These are phyloP conservation scores for Rubia occidens DNA, from an alignment of 305 asterid species.

Conservation along the genomic window DNA sequence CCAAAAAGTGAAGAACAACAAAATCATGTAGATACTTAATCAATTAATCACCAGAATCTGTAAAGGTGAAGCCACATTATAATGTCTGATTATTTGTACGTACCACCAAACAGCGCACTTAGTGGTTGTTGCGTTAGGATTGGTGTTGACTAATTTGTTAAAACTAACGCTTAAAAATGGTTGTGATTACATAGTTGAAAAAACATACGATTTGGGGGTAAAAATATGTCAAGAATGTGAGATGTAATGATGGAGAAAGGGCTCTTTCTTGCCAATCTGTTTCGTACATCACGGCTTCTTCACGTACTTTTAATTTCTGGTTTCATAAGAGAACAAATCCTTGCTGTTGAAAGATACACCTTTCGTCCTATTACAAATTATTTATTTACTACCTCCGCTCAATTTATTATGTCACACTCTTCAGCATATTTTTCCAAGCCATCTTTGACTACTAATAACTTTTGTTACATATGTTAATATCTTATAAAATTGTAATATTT, in stretches of 20 bases:
- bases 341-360: too few relatives aligned
- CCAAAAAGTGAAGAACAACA: constrained; percentile 5
- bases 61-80: constrained; percentile 6
- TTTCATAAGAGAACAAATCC: too few relatives aligned
- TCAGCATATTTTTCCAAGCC: too few relatives aligned
- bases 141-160: constrained; percentile 12
- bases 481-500: too few relatives aligned
- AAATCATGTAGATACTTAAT: not conserved
- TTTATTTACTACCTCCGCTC: too few relatives aligned
- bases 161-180: constrained; percentile 11
- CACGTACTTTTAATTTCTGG: not conserved
- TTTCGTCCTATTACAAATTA: too few relatives aligned
- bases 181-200: constrained; percentile 16
- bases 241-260: constrained; percentile 13
- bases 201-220: not conserved
- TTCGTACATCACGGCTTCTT: constrained; percentile 29
- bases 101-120: constrained; percentile 15
- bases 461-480: too few relatives aligned
- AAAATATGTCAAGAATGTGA: constrained; percentile 8
- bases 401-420: too few relatives aligned
- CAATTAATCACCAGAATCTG: not conserved
- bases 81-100: constrained; percentile 5
- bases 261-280: constrained; percentile 15
- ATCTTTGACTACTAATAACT: too few relatives aligned
- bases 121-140: constrained; percentile 18